phyloP scores from a whole-genome alignment of 2,329 filamentous ascomycete genomes.

The Thielaviopsis musarum region DNA sequence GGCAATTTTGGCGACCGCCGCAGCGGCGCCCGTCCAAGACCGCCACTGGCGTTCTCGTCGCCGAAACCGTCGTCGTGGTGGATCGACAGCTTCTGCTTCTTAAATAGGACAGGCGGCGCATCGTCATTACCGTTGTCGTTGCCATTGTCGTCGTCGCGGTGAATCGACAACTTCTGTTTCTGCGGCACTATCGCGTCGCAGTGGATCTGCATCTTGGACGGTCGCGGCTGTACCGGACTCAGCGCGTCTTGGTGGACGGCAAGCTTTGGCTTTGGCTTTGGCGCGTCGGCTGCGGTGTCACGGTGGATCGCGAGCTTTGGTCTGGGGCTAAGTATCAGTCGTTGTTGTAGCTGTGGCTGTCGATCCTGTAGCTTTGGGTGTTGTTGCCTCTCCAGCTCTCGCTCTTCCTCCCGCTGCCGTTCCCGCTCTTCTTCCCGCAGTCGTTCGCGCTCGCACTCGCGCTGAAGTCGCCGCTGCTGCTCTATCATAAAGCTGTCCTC shows the following conservation, averaged over 20 bases:
- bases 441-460: not conserved
- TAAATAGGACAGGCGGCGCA: too few relatives aligned
- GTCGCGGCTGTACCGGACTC: not conserved
- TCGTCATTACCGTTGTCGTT: too few relatives aligned
- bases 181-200: constrained; percentile 7
- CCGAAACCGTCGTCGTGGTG: constrained; percentile 6
- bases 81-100: constrained; percentile 6
- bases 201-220: constrained; percentile 6
- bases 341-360: not conserved
- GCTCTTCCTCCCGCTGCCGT: not conserved
- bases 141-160: constrained; percentile 5
- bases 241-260: not conserved
- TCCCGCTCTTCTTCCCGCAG: not conserved
- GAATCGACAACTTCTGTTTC: constrained; percentile 11
- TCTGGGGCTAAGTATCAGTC: not conserved
- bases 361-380: not conserved
- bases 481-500: constrained; percentile 9
- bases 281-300: not conserved
- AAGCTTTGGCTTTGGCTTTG: not conserved
- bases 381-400: not conserved
- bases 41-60: constrained; percentile 2
- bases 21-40: not conserved
- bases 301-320: constrained; percentile 7
- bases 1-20: not conserved
- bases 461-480: not conserved